Conservation (phyloP, 2,329 filamentous ascomycete genomes). For the Calonectria hongkongensis region DNA sequence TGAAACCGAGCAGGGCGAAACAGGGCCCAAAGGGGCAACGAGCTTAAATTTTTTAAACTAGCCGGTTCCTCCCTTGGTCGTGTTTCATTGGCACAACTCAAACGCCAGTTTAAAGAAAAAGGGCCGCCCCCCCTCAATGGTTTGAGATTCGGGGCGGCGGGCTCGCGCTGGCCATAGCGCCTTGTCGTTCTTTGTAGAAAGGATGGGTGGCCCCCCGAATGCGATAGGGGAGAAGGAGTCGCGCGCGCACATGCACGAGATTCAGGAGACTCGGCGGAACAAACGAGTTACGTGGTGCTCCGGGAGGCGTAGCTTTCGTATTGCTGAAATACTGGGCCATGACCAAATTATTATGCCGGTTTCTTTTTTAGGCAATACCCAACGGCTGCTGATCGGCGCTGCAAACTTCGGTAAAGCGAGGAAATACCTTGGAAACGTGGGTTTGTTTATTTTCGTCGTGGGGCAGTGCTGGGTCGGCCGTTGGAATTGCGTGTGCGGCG, state of each 20-base stretch:
- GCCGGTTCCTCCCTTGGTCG: neutral
- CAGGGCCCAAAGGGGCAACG: slow-evolving; percentile 13
- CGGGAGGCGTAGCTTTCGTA: neutral
- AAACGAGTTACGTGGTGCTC: neutral
- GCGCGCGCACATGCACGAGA: neutral
- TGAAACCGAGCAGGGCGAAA: slow-evolving; percentile 3
- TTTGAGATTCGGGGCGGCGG: too few relatives aligned
- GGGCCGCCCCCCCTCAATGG: too few relatives aligned
- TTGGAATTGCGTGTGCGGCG: neutral
- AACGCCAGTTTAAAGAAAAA: neutral
- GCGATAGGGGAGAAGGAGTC: too few relatives aligned
- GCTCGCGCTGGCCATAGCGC: neutral
- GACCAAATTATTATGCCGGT: neutral
- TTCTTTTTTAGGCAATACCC: neutral
- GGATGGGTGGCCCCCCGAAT: too few relatives aligned
- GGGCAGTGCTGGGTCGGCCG: neutral
- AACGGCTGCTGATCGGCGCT: slow-evolving; percentile 2
- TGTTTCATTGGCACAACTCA: neutral
- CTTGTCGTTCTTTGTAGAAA: neutral
- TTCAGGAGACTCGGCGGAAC: neutral
- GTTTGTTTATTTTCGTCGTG: neutral
- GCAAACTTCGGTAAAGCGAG: neutral
- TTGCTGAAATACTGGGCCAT: neutral
- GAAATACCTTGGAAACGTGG: slow-evolving; percentile 8
- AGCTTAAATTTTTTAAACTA: slow-evolving; percentile 4